Evolutionary conservation across 441 rosid genomes (phyloP).

Genomic region (Capsella rubella): DNA sequence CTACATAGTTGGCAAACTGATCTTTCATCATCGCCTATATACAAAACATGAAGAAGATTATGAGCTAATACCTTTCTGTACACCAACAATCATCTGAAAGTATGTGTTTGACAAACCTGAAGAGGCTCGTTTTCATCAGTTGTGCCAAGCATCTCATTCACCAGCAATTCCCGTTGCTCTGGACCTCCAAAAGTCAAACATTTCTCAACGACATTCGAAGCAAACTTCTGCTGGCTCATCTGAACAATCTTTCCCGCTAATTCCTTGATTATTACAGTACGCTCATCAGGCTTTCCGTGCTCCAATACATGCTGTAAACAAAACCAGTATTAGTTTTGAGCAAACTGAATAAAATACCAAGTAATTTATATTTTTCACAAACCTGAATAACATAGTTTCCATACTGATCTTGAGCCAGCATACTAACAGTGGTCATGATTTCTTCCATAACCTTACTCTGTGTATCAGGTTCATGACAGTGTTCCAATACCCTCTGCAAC

Average conservation of each 20-base stretch:
- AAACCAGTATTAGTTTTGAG: conserved; percentile 7
- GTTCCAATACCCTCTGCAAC: conserved; percentile 85
- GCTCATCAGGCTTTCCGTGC: conserved; percentile 86
- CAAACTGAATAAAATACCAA: not conserved
- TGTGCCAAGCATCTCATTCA: conserved; percentile 87
- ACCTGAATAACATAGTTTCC: conserved; percentile 97
- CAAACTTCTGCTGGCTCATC: conserved; percentile 97
- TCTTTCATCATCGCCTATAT: conserved; percentile 99
- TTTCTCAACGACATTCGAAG: conserved; percentile 92
- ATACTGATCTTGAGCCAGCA: conserved; percentile 90
- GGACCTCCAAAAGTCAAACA: conserved; percentile 86
- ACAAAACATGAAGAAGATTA: conserved; percentile 5
- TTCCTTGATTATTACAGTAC: conserved; percentile 77
- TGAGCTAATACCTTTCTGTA: not conserved
- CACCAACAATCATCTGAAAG: not conserved
- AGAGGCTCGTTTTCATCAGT: conserved; percentile 95
- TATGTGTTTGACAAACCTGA: conserved; percentile 61
- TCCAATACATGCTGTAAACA: conserved; percentile 80
- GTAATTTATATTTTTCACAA: not conserved
- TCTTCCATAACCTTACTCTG: conserved; percentile 88
- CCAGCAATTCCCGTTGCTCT: conserved; percentile 70
- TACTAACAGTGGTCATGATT: conserved; percentile 75
- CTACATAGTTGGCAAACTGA: conserved; percentile 96
- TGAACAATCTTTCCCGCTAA: conserved; percentile 89
- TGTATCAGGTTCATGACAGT: conserved; percentile 65